Conservation (phyloP, 2,329 filamentous ascomycete genomes). For the Ophiostoma sp. region DNA sequence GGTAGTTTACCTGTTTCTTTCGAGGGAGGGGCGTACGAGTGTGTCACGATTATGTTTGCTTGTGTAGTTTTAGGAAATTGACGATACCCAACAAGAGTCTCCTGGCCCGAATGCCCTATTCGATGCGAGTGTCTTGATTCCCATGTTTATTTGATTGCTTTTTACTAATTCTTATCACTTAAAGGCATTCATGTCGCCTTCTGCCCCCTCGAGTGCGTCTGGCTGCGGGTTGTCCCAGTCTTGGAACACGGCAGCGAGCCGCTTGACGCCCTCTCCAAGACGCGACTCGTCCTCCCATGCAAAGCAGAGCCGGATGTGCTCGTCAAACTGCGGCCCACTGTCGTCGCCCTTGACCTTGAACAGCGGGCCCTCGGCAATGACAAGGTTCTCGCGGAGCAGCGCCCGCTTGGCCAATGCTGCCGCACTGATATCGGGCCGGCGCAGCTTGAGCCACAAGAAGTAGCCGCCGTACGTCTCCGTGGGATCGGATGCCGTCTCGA, state of each 20-base stretch:
- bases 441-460: constrained; percentile 74
- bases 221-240: constrained; percentile 25
- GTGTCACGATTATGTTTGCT: background rate
- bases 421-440: constrained; percentile 45
- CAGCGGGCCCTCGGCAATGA: constrained; percentile 62
- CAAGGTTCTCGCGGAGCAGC: constrained; percentile 57
- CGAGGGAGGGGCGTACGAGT: background rate
- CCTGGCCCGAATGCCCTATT: background rate
- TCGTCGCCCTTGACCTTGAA: constrained; percentile 63
- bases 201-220: too few relatives aligned
- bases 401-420: constrained; percentile 53
- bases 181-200: constrained; percentile 7
- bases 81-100: background rate
- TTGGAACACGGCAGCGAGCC: constrained; percentile 29
- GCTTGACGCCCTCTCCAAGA: constrained; percentile 61
- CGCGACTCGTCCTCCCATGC: constrained; percentile 63
- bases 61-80: background rate
- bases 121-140: background rate
- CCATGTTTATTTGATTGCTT: background rate
- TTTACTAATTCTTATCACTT: constrained; percentile 18
- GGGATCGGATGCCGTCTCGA: constrained; percentile 30
- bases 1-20: constrained; percentile 48
- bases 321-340: constrained; percentile 50
- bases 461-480: constrained; percentile 66
- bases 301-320: constrained; percentile 62